phyloP scores from a whole-genome alignment of 140 eudicot genomes.

The Ambrosia hybrid region DNA sequence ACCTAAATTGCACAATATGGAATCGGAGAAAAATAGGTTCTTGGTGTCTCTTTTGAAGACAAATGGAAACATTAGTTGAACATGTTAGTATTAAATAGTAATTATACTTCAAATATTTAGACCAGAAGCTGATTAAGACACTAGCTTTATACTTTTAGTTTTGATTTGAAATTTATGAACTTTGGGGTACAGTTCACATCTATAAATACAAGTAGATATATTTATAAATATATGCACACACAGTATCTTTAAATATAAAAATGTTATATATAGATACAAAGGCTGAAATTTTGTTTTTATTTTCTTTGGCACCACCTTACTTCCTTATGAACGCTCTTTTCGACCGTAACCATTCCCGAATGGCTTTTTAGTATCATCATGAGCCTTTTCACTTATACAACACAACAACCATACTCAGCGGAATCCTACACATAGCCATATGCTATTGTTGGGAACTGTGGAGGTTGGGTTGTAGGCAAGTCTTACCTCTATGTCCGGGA shows the following conservation, averaged over 20 bases:
- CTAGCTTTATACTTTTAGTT: slow-evolving; percentile 1
- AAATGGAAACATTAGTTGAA: too few species aligned
- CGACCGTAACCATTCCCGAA: slow-evolving; percentile 3
- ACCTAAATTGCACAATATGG: too few species aligned
- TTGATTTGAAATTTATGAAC: slow-evolving; percentile 2
- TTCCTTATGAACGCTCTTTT: slow-evolving; percentile 17
- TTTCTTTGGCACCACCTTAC: not conserved
- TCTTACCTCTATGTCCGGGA: too few species aligned
- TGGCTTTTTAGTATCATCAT: slow-evolving; percentile 6
- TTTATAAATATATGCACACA: slow-evolving; percentile 34
- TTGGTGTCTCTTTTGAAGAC: not conserved
- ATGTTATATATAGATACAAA: not conserved
- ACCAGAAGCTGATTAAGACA: not conserved
- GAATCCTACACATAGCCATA: too few species aligned
- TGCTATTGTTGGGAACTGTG: too few species aligned
- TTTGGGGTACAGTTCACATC: slow-evolving; percentile 22
- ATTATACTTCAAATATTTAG: not conserved
- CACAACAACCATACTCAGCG: too few species aligned
- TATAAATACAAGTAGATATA: slow-evolving; percentile 15
- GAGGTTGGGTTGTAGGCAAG: too few species aligned
- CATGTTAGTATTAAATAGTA: not conserved
- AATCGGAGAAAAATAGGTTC: not conserved
- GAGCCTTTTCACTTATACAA: not conserved
- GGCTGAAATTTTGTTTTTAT: not conserved
- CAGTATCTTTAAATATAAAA: slow-evolving; percentile 13